These are phyloP conservation scores for Kodamaea sp. DNA, from an alignment of 1,139 yeast genomes.

Conservation along the genomic window DNA sequence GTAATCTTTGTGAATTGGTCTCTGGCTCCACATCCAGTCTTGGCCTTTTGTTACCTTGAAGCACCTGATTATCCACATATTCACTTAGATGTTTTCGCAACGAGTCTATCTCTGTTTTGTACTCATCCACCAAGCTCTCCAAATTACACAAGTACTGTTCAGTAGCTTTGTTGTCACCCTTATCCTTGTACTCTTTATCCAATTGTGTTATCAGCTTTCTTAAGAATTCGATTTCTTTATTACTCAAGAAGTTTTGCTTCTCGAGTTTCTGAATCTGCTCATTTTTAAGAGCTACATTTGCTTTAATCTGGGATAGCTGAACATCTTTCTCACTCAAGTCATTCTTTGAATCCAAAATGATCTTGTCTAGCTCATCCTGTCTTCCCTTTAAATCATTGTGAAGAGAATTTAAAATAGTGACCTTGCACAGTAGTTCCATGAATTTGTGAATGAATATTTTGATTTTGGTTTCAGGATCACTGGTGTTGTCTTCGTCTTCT, in stretches of 20 bases:
- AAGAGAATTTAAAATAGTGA: slow-evolving; percentile 31
- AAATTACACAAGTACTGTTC: slow-evolving; percentile 45
- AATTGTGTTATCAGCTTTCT: slow-evolving; percentile 44
- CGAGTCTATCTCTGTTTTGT: slow-evolving; percentile 53
- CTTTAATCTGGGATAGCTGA: slow-evolving; percentile 20
- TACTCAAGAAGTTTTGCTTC: slow-evolving; percentile 53
- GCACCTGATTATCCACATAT: slow-evolving; percentile 16
- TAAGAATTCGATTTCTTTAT: slow-evolving; percentile 62
- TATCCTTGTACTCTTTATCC: slow-evolving; percentile 27
- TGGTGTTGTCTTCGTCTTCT: slow-evolving; percentile 18
- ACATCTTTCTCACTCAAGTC: slow-evolving; percentile 4
- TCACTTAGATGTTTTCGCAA: slow-evolving; percentile 31
- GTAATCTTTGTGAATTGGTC: slow-evolving; percentile 8
- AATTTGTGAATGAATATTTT: slow-evolving; percentile 33
- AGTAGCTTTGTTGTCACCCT: slow-evolving; percentile 24
- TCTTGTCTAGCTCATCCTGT: slow-evolving; percentile 2
- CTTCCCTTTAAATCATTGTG: slow-evolving; percentile 8
- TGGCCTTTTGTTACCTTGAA: slow-evolving; percentile 26
- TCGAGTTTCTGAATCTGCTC: slow-evolving; percentile 46
- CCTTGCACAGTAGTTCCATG: slow-evolving; percentile 39
- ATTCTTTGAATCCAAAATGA: background rate
- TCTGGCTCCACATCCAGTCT: slow-evolving; percentile 20
- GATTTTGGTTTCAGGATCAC: slow-evolving; percentile 20
- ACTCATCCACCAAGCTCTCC: slow-evolving; percentile 55
- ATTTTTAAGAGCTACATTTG: slow-evolving; percentile 28